Evolutionary conservation across 441 rosid species (phyloP), one percentile per base, ranked within the genome.

Genomic region (Euphorbia schlechtendalii): DNA sequence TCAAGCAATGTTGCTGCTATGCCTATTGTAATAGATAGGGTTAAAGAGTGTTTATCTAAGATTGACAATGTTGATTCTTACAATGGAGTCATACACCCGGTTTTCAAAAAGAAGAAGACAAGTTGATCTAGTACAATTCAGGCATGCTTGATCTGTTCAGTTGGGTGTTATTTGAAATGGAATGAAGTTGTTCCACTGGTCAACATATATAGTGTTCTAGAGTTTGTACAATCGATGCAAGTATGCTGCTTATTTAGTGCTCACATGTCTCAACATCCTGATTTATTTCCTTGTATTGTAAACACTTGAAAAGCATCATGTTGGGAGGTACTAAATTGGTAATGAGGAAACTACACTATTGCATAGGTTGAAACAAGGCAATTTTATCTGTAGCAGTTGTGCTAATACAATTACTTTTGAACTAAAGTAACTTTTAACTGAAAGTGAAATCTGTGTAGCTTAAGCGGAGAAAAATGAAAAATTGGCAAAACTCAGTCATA

Each of bases 11-110:
- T 70, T 24, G 61, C 84, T 11, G 62, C 80, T 18, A 60, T 78
- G 74, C 90, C 86, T 9, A 25, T 66, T 24, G 71, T 79, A 65
- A 51, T 81, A 63, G 77, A 80, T 76, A 78, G 88, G 70, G 63
- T 84, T 83, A 80, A 71, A 40, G 86, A 80, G 49, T 83, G 86
- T 38, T 68, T 84, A 22, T 73, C 79, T 41, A 80, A 52, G 71
- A 77, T 82, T 4, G 84, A 80, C 60, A 70, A 74, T 36, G 65
- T 80, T 32, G 79, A 77, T 71, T 70, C 77, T 14, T 59, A 54
- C 55, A 64, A 68, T 63, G 78, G 74, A 63, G 63, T 43, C 61
- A 71, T 83, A 67, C 83, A 79, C 70, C 86, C 86, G 4, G 77
- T 76, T 59, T 82, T 82, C 59, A 75, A 70, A 61, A 82, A 45